A percentile compares a stretch with the other conserved stretches of the same genome.
Conservation (phyloP, 2,329 filamentous ascomycete species). For the Thelonectria blattea region DNA sequence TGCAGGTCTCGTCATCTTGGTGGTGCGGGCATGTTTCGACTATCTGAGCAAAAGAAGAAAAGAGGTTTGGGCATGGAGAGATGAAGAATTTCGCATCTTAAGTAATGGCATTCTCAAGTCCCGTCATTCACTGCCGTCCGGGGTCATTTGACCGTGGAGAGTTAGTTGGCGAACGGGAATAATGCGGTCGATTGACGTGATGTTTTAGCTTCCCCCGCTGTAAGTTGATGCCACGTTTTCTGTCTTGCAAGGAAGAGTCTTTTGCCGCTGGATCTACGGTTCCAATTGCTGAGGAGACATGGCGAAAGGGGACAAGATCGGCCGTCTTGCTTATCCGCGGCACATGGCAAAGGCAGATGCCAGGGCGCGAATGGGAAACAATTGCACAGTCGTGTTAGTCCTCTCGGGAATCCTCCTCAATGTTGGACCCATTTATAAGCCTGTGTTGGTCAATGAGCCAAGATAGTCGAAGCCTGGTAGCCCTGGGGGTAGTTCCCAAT, state of each 20-base stretch:
- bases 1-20: not conserved
- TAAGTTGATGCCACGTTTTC: not conserved
- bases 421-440: no score
- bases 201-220: not conserved
- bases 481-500: no score
- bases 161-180: slow-evolving; percentile 10
- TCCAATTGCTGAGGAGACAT: not conserved
- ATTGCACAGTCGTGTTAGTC: no score
- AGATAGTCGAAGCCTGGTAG: no score
- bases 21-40: not conserved
- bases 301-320: not conserved
- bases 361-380: no score
- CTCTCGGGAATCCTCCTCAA: no score
- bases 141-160: slow-evolving; percentile 3
- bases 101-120: not conserved
- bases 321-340: no score
- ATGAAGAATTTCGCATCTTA: not conserved
- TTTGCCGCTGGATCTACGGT: not conserved
- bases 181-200: not conserved
- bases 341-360: no score
- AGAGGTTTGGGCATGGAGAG: not conserved
- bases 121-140: slow-evolving; percentile 15
- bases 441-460: no score
- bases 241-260: not conserved
- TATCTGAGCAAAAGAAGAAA: not conserved